Conservation (phyloP, 257 asterid species). For the Solanum appendiculatum region DNA sequence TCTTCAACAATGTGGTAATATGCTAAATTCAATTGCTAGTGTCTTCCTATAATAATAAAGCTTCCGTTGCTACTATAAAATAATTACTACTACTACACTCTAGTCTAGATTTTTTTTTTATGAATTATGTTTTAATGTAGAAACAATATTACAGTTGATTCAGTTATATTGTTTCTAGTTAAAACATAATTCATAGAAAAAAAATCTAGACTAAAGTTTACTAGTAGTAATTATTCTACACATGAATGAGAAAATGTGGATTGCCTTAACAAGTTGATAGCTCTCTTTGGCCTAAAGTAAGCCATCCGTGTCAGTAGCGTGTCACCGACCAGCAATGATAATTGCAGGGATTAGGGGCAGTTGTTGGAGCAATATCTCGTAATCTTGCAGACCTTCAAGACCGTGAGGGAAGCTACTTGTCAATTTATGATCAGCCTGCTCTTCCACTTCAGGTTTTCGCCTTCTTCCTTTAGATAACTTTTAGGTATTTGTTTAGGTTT, state of each 20-base stretch:
- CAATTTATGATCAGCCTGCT: slow-evolving; percentile 85
- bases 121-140: not conserved
- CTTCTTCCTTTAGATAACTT: not conserved
- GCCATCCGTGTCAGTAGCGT: not conserved
- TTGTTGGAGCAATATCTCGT: slow-evolving; percentile 96
- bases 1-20: slow-evolving; percentile 97
- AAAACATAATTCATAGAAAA: not conserved
- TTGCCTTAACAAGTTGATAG: not conserved
- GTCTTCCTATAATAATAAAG: not conserved
- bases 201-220: not conserved
- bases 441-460: slow-evolving; percentile 60
- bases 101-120: not conserved
- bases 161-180: not conserved
- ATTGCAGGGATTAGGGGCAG: slow-evolving; percentile 93
- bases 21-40: not conserved
- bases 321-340: not conserved
- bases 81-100: not conserved
- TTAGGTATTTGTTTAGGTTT: not conserved
- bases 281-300: not conserved
- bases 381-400: slow-evolving; percentile 95
- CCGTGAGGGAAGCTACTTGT: slow-evolving; percentile 91
- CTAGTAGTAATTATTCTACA: not conserved
- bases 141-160: not conserved
- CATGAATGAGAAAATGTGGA: not conserved
- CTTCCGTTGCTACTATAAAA: not conserved